A percentile compares a stretch with the other conserved stretches of the same genome.
Conservation (phyloP, 352 stramenopile genomes). For the Phytophthora pisi region DNA sequence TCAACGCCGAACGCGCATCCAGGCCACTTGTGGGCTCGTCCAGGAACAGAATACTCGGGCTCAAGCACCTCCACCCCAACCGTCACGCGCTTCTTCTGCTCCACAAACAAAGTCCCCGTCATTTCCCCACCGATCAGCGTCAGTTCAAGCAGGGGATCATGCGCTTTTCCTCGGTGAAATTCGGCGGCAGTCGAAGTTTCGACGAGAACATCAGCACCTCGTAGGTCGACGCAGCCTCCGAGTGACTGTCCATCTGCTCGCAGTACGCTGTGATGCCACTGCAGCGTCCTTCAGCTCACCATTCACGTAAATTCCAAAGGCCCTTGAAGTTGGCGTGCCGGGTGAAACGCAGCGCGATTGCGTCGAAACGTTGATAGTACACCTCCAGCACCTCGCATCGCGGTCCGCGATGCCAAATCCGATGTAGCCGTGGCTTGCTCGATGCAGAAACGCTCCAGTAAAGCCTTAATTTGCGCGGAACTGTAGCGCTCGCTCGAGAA, state of each 20-base stretch:
- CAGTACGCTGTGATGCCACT: neutral
- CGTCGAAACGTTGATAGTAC: too few species aligned
- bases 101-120: slow-evolving; percentile 67
- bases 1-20: slow-evolving; percentile 85
- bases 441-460: too few species aligned
- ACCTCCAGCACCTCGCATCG: too few species aligned
- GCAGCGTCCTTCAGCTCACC: too few species aligned
- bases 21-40: slow-evolving; percentile 93
- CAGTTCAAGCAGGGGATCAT: slow-evolving; percentile 68
- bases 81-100: slow-evolving; percentile 93
- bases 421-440: too few species aligned
- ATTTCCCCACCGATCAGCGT: slow-evolving; percentile 49
- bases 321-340: too few species aligned
- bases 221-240: slow-evolving; percentile 79
- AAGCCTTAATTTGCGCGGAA: too few species aligned
- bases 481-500: too few species aligned
- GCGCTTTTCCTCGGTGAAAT: slow-evolving; percentile 43
- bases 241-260: slow-evolving; percentile 91
- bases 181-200: slow-evolving; percentile 73
- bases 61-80: slow-evolving; percentile 93
- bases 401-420: too few species aligned
- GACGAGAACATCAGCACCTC: slow-evolving; percentile 93
- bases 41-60: slow-evolving; percentile 94
- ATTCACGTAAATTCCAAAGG: too few species aligned
- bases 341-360: too few species aligned